phyloP scores from a whole-genome alignment of 1,284 basidiomycete genomes.

The Rhodotorula sp. region DNA sequence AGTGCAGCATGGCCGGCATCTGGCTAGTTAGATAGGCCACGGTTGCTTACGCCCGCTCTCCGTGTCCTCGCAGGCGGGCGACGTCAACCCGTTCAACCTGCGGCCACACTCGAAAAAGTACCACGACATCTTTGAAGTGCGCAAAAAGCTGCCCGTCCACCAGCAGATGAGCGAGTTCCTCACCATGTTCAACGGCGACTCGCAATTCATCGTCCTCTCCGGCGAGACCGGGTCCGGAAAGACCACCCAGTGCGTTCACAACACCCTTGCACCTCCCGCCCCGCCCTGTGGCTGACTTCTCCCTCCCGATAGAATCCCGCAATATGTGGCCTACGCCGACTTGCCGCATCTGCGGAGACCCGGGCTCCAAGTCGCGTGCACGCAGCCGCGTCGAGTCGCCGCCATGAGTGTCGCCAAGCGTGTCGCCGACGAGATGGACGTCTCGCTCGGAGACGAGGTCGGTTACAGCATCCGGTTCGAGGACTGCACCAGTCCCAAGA shows the following conservation, averaged over 20 bases:
- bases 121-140: constrained; percentile 77
- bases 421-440: constrained; percentile 98
- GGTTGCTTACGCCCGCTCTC: no score
- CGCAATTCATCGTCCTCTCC: constrained; percentile 66
- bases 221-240: constrained; percentile 98
- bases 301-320: constrained; percentile 65
- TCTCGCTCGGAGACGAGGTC: constrained; percentile 87
- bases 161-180: constrained; percentile 71
- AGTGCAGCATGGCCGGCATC: no score
- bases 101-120: constrained; percentile 74
- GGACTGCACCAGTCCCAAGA: constrained; percentile 89
- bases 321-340: constrained; percentile 93
- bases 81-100: constrained; percentile 86
- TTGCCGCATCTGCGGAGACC: constrained; percentile 59
- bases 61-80: constrained; percentile 62
- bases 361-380: constrained; percentile 91
- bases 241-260: constrained; percentile 78
- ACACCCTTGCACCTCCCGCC: constrained; percentile 30
- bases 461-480: constrained; percentile 99
- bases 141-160: constrained; percentile 89
- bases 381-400: constrained; percentile 93
- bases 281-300: not conserved
- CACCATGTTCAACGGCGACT: constrained; percentile 41
- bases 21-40: no score
- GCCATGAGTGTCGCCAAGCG: constrained; percentile 98